A percentile compares a stretch with the other conserved stretches of the same genome.
These are phyloP conservation scores for Pancytospora epiphaga DNA, from an alignment of 371 early-diverging fungal species.

Conservation along the genomic window DNA sequence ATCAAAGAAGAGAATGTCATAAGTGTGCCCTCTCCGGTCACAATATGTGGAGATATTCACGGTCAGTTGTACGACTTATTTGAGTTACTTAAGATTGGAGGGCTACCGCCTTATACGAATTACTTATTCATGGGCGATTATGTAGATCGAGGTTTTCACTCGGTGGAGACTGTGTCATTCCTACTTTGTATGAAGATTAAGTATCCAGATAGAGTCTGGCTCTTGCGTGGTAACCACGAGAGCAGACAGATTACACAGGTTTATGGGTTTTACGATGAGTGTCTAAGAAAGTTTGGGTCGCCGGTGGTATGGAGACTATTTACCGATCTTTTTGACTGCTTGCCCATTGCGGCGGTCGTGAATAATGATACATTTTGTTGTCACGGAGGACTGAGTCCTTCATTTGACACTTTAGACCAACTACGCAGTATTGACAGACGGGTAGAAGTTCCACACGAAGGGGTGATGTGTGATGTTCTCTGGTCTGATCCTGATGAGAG, in stretches of 20 bases:
- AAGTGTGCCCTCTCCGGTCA: constrained; percentile 73
- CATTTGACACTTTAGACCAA: constrained; percentile 87
- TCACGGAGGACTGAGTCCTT: constrained; percentile 95
- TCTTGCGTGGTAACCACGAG: constrained; percentile 97
- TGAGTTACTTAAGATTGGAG: constrained; percentile 77
- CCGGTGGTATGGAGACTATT: constrained; percentile 94
- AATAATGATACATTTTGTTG: constrained; percentile 86
- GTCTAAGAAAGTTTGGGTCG: constrained; percentile 88
- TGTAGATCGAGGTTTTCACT: constrained; percentile 97
- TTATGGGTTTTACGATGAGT: constrained; percentile 99
- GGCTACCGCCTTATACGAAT: constrained; percentile 77
- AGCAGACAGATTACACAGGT: constrained; percentile 94
- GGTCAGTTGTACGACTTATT: constrained; percentile 90
- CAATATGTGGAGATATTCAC: constrained; percentile 88
- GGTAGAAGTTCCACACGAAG: constrained; percentile 95
- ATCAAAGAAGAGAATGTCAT: constrained; percentile 77
- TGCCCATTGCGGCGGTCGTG: constrained; percentile 87
- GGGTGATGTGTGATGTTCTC: constrained; percentile 89
- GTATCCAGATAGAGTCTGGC: constrained; percentile 80
- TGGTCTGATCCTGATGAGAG: constrained; percentile 99
- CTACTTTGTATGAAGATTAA: constrained; percentile 87
- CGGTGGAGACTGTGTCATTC: constrained; percentile 89
- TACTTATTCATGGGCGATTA: constrained; percentile 92
- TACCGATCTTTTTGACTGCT: constrained; percentile 91
- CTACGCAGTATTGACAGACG: constrained; percentile 84